Percentiles rank a stretch among this genome's conserved stretches.
Evolutionary conservation across 345 rosid genomes (phyloP).

Genomic region (Lumnitzera racemosa): DNA sequence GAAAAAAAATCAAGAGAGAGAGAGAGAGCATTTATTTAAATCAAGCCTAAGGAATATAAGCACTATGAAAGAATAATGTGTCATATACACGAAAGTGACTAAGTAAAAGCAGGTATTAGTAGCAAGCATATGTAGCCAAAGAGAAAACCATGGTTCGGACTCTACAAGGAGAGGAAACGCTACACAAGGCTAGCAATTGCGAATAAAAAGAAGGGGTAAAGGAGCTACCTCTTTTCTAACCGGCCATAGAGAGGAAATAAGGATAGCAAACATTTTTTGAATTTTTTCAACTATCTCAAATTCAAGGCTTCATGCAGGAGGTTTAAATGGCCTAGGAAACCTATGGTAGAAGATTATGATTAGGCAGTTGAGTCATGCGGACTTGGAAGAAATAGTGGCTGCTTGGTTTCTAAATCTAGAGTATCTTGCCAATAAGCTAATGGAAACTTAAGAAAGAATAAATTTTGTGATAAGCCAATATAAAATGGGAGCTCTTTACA

Average conservation of each 20-base stretch:
- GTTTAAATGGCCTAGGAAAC: conserved; percentile 51
- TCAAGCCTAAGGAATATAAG: no score
- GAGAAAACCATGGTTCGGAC: no score
- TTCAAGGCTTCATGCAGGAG: conserved; percentile 45
- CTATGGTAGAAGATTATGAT: conserved; percentile 89
- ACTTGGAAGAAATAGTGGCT: conserved; percentile 50
- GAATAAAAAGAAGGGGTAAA: no score
- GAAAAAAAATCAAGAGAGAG: no score
- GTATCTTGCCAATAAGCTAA: conserved; percentile 47
- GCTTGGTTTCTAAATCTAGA: conserved; percentile 64
- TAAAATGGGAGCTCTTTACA: conserved; percentile 23
- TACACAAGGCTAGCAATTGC: no score
- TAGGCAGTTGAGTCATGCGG: conserved; percentile 48
- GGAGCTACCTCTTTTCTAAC: conserved; percentile 62
- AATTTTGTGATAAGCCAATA: conserved; percentile 30
- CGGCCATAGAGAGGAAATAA: conserved; percentile 82
- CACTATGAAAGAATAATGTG: no score
- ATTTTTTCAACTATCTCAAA: conserved; percentile 80
- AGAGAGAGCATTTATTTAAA: no score
- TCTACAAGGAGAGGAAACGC: no score
- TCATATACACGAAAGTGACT: no score
- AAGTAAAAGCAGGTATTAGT: no score
- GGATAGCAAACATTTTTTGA: conserved; percentile 70
- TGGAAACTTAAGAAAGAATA: conserved; percentile 57
- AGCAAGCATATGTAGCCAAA: no score